Percentiles rank a stretch among this genome's conserved stretches.
Evolutionary conservation across 495 filamentous ascomycete genomes (phyloP).

Genomic region (Bathelium albidoporum): DNA sequence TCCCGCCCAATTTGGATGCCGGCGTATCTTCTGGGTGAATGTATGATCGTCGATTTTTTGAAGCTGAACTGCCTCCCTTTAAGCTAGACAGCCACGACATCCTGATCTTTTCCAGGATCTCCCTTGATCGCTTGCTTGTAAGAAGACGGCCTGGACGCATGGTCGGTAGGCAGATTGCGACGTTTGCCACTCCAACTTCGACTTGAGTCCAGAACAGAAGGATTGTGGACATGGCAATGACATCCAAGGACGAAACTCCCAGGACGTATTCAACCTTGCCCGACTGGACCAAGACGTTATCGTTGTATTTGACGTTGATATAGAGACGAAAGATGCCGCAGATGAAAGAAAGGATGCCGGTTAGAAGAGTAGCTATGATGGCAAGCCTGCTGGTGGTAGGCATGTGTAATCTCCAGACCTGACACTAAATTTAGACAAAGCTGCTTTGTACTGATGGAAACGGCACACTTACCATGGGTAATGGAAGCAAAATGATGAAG

Average conservation of each 20-base stretch:
- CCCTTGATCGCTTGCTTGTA: background rate
- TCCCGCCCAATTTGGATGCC: background rate
- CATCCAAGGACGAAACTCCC: background rate
- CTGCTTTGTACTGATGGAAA: background rate
- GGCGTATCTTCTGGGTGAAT: background rate
- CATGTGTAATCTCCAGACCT: conserved; percentile 1
- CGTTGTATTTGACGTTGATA: background rate
- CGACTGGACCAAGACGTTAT: background rate
- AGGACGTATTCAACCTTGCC: background rate
- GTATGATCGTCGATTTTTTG: background rate
- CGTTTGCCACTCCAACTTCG: background rate
- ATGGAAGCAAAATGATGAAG: background rate
- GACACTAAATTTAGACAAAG: background rate
- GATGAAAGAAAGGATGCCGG: background rate
- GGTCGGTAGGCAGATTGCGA: background rate
- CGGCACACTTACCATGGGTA: background rate
- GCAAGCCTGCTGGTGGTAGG: background rate
- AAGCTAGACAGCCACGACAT: background rate
- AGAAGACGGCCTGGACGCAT: background rate
- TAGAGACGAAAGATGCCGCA: background rate
- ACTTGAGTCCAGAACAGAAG: conserved; percentile 1
- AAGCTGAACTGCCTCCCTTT: background rate
- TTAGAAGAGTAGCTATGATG: background rate
- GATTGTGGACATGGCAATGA: background rate
- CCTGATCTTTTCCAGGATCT: background rate